These are phyloP conservation scores for Coprinopsis marcescibilis DNA, from an alignment of 768 basidiomycete species.

Conservation along the genomic window DNA sequence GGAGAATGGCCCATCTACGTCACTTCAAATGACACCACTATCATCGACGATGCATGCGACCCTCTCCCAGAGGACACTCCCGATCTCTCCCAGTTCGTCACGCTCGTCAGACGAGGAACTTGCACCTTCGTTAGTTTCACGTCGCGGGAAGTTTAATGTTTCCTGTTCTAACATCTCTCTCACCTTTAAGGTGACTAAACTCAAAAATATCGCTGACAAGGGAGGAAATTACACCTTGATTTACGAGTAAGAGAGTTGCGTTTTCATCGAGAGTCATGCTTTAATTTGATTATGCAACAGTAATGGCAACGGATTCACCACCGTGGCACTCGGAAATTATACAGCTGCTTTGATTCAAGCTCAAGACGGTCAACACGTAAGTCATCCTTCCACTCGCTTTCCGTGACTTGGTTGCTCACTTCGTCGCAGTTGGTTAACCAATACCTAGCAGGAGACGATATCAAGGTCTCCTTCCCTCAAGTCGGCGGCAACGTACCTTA, in stretches of 20 bases:
- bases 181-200: conserved; percentile 28
- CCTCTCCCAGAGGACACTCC: conserved; percentile 47
- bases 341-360: conserved; percentile 46
- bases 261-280: background rate
- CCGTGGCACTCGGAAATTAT: conserved; percentile 40
- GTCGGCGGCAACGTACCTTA: conserved; percentile 34
- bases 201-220: conserved; percentile 47
- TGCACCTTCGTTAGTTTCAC: conserved; percentile 42
- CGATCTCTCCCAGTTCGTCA: conserved; percentile 47
- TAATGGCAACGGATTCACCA: conserved; percentile 42
- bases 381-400: conserved; percentile 15
- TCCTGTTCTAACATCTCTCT: conserved; percentile 30
- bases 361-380: conserved; percentile 49
- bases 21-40: conserved; percentile 49
- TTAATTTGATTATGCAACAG: conserved; percentile 21
- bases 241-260: conserved; percentile 44
- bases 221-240: conserved; percentile 44
- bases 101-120: conserved; percentile 52
- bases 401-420: background rate
- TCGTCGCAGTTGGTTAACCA: conserved; percentile 49
- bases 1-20: conserved; percentile 50
- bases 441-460: conserved; percentile 36
- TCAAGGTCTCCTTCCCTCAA: conserved; percentile 46
- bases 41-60: conserved; percentile 54
- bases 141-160: conserved; percentile 26